Conservation (phyloP, 257 asterid species). For the Nemophila menziesii region DNA sequence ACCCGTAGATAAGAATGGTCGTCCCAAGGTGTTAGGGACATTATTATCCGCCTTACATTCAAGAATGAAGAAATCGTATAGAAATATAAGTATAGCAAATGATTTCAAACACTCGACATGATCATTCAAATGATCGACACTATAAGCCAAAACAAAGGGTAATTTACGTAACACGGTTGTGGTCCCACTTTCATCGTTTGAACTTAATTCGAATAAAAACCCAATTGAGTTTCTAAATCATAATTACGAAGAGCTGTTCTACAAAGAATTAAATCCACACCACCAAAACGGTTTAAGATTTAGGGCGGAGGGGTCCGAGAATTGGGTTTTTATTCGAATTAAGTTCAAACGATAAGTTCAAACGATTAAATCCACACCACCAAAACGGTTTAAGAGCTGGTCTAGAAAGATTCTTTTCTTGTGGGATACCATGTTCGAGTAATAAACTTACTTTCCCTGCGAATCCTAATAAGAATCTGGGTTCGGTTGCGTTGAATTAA, state of each 20-base stretch:
- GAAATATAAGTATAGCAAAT: too few relatives aligned
- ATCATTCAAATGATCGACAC: slow-evolving; percentile 54
- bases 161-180: slow-evolving; percentile 43
- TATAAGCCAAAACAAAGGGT: slow-evolving; percentile 62
- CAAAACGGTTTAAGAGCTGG: too few relatives aligned
- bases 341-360: slow-evolving; percentile 49
- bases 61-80: too few relatives aligned
- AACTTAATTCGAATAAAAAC: slow-evolving; percentile 53
- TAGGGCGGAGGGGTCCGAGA: slow-evolving; percentile 48
- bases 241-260: slow-evolving; percentile 61
- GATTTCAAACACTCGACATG: slow-evolving; percentile 67
- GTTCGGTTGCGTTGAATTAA: slow-evolving; percentile 35
- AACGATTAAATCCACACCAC: slow-evolving; percentile 53
- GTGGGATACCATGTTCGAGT: slow-evolving; percentile 43
- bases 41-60: too few relatives aligned
- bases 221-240: slow-evolving; percentile 56
- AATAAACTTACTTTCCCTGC: slow-evolving; percentile 48
- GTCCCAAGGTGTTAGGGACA: too few relatives aligned
- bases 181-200: slow-evolving; percentile 46
- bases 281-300: slow-evolving; percentile 58
- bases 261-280: slow-evolving; percentile 49
- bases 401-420: too few relatives aligned
- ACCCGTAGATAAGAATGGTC: too few relatives aligned
- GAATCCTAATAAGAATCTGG: slow-evolving; percentile 44
- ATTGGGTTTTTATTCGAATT: slow-evolving; percentile 41